These are phyloP conservation scores for Tetrapyrgos nigripes DNA, from an alignment of 1,284 basidiomycete genomes.

Conservation along the genomic window DNA sequence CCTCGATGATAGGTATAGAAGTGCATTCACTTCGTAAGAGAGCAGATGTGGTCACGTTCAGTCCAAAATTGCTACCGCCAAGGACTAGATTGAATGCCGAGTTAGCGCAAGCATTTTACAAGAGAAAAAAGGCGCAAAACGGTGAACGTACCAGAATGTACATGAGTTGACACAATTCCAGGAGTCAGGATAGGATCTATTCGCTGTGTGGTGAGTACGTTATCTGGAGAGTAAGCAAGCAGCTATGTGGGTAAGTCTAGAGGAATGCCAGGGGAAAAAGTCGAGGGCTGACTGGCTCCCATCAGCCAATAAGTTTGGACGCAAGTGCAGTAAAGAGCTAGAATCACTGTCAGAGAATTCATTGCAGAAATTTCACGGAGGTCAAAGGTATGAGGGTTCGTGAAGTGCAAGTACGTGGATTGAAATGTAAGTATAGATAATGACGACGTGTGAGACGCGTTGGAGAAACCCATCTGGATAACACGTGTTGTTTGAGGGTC, in stretches of 20 bases:
- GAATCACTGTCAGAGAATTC: neutral
- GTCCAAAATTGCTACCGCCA: conserved; percentile 49
- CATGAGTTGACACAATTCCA: conserved; percentile 45
- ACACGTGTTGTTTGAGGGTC: no score
- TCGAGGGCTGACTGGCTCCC: conserved; percentile 34
- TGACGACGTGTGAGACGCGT: neutral
- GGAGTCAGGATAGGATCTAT: conserved; percentile 48
- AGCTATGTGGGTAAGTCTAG: neutral
- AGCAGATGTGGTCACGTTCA: conserved; percentile 36
- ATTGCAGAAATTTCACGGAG: neutral
- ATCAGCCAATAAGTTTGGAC: conserved; percentile 43
- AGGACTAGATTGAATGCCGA: conserved; percentile 33
- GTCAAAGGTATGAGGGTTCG: neutral
- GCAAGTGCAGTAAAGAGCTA: conserved; percentile 3
- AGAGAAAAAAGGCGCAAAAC: neutral
- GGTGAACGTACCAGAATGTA: conserved; percentile 39
- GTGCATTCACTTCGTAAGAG: conserved; percentile 47
- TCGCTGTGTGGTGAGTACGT: conserved; percentile 46
- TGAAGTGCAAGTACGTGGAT: neutral
- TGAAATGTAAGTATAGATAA: neutral
- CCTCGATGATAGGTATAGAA: conserved; percentile 48
- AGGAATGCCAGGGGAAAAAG: neutral
- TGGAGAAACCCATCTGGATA: no score
- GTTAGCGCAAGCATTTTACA: neutral
- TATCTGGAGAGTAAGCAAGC: conserved; percentile 33